Conservation (phyloP, 2,329 filamentous ascomycete genomes). For the Clonostachys sp. region DNA sequence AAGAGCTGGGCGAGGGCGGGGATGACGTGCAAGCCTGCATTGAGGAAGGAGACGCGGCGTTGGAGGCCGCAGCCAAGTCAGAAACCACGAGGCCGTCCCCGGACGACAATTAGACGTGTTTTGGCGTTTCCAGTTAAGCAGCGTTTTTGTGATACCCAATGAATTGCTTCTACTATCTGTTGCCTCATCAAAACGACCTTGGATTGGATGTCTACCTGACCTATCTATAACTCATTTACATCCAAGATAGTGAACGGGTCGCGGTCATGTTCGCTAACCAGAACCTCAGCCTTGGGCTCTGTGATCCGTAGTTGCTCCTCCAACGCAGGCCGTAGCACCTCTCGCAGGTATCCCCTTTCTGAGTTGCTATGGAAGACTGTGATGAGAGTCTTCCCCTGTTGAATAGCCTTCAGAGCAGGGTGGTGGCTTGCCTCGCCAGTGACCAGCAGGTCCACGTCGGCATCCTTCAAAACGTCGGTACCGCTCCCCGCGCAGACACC, state of each 20-base stretch:
- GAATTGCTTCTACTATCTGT: background rate
- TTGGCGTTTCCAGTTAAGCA: background rate
- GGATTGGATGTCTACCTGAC: background rate
- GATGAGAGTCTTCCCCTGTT: constrained; percentile 77
- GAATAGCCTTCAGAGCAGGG: constrained; percentile 80
- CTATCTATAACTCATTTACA: constrained; percentile 28
- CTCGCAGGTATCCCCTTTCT: constrained; percentile 75
- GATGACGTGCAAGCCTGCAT: constrained; percentile 48
- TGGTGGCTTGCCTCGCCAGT: constrained; percentile 95
- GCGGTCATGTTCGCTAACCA: constrained; percentile 73
- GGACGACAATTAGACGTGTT: constrained; percentile 5
- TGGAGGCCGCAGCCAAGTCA: constrained; percentile 18
- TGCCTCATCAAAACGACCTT: background rate
- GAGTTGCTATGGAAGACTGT: constrained; percentile 91
- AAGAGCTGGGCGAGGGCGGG: constrained; percentile 48
- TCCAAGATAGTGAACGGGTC: constrained; percentile 84
- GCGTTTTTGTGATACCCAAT: background rate
- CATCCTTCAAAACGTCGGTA: constrained; percentile 65
- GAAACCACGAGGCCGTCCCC: constrained; percentile 7
- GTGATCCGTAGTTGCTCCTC: constrained; percentile 50
- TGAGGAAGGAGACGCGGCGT: constrained; percentile 47
- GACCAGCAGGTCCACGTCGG: constrained; percentile 75
- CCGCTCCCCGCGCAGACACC: constrained; percentile 91
- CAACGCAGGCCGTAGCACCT: constrained; percentile 65
- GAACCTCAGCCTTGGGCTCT: constrained; percentile 50